Evolutionary conservation across 768 basidiomycete genomes (phyloP).

Genomic region (Suillus spraguei): DNA sequence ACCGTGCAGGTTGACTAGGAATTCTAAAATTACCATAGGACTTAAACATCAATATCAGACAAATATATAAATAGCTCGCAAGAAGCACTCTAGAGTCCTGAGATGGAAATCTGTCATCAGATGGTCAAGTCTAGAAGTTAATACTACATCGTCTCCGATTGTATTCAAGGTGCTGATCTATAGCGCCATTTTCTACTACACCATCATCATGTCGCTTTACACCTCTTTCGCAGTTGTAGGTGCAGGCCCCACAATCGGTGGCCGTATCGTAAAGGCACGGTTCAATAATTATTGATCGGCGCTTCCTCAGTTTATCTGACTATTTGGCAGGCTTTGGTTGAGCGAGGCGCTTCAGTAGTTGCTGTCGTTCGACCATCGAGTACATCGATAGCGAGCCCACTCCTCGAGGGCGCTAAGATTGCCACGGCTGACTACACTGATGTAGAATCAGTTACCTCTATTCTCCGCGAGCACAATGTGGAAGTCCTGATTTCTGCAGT

Average conservation of each 20-base stretch:
- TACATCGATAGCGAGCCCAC: slow-evolving; percentile 18
- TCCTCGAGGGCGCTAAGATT: slow-evolving; percentile 29
- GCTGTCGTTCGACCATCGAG: slow-evolving; percentile 28
- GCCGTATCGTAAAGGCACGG: slow-evolving; percentile 33
- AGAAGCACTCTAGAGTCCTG: too few relatives aligned
- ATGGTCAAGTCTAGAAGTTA: too few relatives aligned
- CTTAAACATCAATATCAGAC: too few relatives aligned
- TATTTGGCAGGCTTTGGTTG: slow-evolving; percentile 24
- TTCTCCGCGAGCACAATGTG: slow-evolving; percentile 34
- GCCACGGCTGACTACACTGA: slow-evolving; percentile 32
- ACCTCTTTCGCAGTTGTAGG: slow-evolving; percentile 40
- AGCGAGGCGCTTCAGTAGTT: slow-evolving; percentile 27
- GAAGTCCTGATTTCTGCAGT: slow-evolving; percentile 39
- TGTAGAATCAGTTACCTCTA: slow-evolving; percentile 24
- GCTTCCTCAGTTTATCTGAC: neutral
- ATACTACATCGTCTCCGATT: too few relatives aligned
- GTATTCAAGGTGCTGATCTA: too few relatives aligned
- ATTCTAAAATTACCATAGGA: too few relatives aligned
- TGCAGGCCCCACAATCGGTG: slow-evolving; percentile 38
- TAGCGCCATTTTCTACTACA: too few relatives aligned
- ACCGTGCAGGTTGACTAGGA: too few relatives aligned
- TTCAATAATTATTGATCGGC: neutral
- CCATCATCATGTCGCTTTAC: slow-evolving; percentile 25
- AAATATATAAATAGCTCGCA: too few relatives aligned
- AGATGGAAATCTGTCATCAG: too few relatives aligned